Evolutionary conservation across 441 rosid genomes (phyloP).

Genomic region (Populus hybrid): DNA sequence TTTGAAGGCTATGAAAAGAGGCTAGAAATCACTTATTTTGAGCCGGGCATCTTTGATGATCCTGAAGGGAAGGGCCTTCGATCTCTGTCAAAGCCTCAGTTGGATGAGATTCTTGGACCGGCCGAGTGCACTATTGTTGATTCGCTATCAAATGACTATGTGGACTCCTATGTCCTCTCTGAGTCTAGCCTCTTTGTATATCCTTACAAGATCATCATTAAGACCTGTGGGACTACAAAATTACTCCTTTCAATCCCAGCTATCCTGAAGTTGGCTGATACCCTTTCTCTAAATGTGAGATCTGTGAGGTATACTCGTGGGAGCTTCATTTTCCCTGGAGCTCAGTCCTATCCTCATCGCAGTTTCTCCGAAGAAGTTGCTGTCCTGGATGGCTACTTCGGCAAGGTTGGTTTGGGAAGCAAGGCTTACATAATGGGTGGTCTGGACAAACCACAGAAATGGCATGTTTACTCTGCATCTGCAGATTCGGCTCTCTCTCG

Average conservation of each 20-base stretch:
- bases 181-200: slow-evolving; percentile 84
- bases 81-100: slow-evolving; percentile 43
- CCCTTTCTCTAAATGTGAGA: slow-evolving; percentile 48
- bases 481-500: slow-evolving; percentile 28
- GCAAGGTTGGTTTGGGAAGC: slow-evolving; percentile 55
- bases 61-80: slow-evolving; percentile 73
- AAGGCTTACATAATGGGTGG: slow-evolving; percentile 63
- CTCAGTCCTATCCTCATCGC: slow-evolving; percentile 74
- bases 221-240: slow-evolving; percentile 90
- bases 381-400: slow-evolving; percentile 57
- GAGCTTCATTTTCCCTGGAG: slow-evolving; percentile 62
- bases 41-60: slow-evolving; percentile 55
- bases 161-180: slow-evolving; percentile 79
- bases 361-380: slow-evolving; percentile 71
- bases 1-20: slow-evolving; percentile 91
- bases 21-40: slow-evolving; percentile 65
- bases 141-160: slow-evolving; percentile 50
- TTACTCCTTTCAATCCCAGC: slow-evolving; percentile 61
- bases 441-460: slow-evolving; percentile 39
- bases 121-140: slow-evolving; percentile 83
- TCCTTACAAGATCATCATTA: slow-evolving; percentile 78
- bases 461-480: slow-evolving; percentile 80
- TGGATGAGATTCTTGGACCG: slow-evolving; percentile 65
- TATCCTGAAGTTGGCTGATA: slow-evolving; percentile 47
- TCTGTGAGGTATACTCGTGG: slow-evolving; percentile 75